These are phyloP conservation scores for Beauveria varroae DNA, from an alignment of 2,329 filamentous ascomycete genomes.

Conservation along the genomic window DNA sequence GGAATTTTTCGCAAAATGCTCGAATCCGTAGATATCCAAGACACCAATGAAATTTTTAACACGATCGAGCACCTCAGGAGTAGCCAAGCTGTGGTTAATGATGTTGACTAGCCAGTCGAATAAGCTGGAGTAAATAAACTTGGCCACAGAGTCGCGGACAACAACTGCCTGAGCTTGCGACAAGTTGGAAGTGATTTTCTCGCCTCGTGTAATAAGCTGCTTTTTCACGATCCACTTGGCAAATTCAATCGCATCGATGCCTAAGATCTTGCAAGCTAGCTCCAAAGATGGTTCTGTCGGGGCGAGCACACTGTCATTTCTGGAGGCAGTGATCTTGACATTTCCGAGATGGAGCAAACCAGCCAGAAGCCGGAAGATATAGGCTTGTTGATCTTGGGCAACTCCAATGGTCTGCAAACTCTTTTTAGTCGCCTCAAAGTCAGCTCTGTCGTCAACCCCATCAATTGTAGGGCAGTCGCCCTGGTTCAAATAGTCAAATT, in stretches of 20 bases:
- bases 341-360: conserved; percentile 92
- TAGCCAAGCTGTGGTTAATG: conserved; percentile 85
- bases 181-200: conserved; percentile 95
- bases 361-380: conserved; percentile 85
- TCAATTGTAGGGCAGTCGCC: conserved; percentile 86
- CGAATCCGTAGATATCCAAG: conserved; percentile 98
- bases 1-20: conserved; percentile 98
- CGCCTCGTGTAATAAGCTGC: conserved; percentile 88
- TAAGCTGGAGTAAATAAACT: conserved; percentile 96
- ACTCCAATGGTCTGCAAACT: conserved; percentile 88
- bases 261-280: conserved; percentile 75
- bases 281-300: conserved; percentile 74
- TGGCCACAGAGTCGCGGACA: conserved; percentile 93
- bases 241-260: conserved; percentile 79
- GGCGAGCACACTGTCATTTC: conserved; percentile 78
- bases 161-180: conserved; percentile 90
- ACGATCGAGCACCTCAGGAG: conserved; percentile 74
- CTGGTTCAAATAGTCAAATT: conserved; percentile 95
- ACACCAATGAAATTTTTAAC: conserved; percentile 94
- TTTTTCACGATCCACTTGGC: conserved; percentile 99
- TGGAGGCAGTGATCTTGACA: conserved; percentile 86
- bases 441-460: conserved; percentile 89
- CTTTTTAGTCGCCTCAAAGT: conserved; percentile 81
- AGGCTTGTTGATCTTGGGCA: conserved; percentile 60
- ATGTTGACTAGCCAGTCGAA: conserved; percentile 99